Conservation (phyloP, 345 rosid species). For the Erucastrum elatum region DNA sequence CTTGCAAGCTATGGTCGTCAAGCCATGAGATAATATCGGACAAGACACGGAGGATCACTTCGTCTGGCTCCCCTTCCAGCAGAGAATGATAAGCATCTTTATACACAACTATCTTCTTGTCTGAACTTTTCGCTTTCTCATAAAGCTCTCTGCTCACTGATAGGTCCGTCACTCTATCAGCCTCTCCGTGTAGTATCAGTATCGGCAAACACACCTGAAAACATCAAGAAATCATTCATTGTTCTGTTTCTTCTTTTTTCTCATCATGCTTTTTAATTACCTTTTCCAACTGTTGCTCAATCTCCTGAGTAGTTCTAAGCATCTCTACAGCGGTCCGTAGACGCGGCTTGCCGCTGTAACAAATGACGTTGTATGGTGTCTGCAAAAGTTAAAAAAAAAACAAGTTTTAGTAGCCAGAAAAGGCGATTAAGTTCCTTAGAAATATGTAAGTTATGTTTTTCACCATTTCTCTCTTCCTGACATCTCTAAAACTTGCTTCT, state of each 20-base stretch:
- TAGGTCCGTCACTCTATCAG: conserved; percentile 81
- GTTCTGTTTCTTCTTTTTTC: neutral
- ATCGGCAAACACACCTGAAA: conserved; percentile 78
- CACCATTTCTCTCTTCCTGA: conserved; percentile 65
- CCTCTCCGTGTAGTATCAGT: conserved; percentile 83
- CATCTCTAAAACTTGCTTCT: conserved; percentile 70
- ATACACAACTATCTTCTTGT: conserved; percentile 72
- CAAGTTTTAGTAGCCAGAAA: neutral
- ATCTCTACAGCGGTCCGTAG: conserved; percentile 72
- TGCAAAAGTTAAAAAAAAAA: conserved; percentile 29
- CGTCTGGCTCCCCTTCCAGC: conserved; percentile 93
- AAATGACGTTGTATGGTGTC: conserved; percentile 70
- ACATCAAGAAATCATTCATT: neutral
- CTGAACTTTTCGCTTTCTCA: conserved; percentile 71
- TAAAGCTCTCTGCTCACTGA: conserved; percentile 81
- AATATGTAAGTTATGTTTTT: neutral
- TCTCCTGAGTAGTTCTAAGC: conserved; percentile 72
- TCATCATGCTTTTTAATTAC: conserved; percentile 23
- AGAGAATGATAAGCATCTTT: conserved; percentile 71
- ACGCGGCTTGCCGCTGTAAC: conserved; percentile 81
- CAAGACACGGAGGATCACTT: conserved; percentile 61
- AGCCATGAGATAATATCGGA: conserved; percentile 80
- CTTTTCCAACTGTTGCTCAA: conserved; percentile 63
- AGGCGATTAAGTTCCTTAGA: neutral
- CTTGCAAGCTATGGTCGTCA: conserved; percentile 47